Base-by-base conservation (phyloP, 208 protist genomes). In the Wallacemonas sp. region DNA sequence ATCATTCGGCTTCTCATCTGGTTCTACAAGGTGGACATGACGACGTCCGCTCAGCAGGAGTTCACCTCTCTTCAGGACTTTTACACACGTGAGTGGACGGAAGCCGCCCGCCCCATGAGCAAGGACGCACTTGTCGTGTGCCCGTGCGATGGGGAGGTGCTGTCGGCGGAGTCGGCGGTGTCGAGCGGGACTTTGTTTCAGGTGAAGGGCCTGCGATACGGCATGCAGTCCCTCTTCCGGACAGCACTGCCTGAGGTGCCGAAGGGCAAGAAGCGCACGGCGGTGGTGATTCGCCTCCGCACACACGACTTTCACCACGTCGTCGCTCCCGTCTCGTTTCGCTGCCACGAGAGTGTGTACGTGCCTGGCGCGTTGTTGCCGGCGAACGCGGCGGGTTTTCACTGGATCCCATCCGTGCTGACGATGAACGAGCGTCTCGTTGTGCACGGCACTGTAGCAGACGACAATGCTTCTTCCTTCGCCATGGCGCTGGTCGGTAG, bases 221-320 rank as follows among this genome's bases (percentile, higher is more conserved):
- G 73, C 55, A 58, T 89, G 27, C 75, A 77, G 15, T 60, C 78
- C n/a, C 77, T 95, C 24, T 70, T 95, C 39, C 86, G 83, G 34
- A 39, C 42, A 4, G 22, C 13, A 6, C 39, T 60, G 1, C 34
- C 67, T 21, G 62, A 50, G 10, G 67, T 68, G 19, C 64, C 74
- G 21, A 66, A 58, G 29, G 55, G 83, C 24, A 39, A 76, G 17
- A 81, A 79, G 38, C 90, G 87, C 19, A 70, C 91, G 3, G 82
- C 81, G 0, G 75, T 86, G 34, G 78, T 83, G 26, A 42, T 95
- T 9, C 81, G 79, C 48, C 66, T 95, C 48, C 83, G 90, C 38
- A 76, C 71, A 17, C 32, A 73, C n/a, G 90, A 95, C 63, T 93
- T 80, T 44, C 90, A 95, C 66, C 86, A 93, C 69, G 87, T 95